Evolutionary conservation across 78 protist genomes (phyloP).

Genomic region (Dictyostelium firmibasis): DNA sequence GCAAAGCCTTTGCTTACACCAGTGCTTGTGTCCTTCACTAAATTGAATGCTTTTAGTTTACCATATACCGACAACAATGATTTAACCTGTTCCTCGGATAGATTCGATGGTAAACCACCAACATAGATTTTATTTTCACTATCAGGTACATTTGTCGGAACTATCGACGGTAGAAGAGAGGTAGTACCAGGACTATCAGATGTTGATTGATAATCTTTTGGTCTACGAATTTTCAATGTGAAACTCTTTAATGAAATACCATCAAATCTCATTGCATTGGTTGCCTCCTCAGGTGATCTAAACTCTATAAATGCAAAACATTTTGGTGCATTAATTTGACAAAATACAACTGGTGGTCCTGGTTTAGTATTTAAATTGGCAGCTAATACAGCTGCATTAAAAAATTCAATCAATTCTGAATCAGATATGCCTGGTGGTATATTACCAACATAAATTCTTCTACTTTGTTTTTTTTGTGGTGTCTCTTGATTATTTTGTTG

Average conservation of each 20-base stretch:
- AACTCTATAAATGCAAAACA: conserved; percentile 83
- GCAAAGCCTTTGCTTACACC: conserved; percentile 78
- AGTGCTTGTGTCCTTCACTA: conserved; percentile 65
- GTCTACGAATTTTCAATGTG: conserved; percentile 84
- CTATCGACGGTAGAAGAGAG: background rate
- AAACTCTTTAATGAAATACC: conserved; percentile 47
- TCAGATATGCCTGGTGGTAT: conserved; percentile 78
- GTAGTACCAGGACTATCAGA: background rate
- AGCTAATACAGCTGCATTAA: conserved; percentile 49
- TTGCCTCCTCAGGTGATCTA: conserved; percentile 80
- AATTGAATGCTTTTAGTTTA: conserved; percentile 63
- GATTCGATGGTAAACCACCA: conserved; percentile 72
- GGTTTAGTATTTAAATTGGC: conserved; percentile 19
- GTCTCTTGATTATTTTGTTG: background rate
- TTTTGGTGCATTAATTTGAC: conserved; percentile 62
- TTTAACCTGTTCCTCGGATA: conserved; percentile 71
- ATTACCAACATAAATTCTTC: conserved; percentile 82
- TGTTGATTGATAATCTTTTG: conserved; percentile 71
- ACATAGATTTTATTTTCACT: conserved; percentile 66
- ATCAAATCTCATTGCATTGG: conserved; percentile 76
- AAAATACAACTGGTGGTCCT: conserved; percentile 46
- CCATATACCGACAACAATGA: conserved; percentile 47
- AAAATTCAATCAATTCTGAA: conserved; percentile 66
- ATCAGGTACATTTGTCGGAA: conserved; percentile 82
- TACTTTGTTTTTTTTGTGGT: conserved; percentile 49